phyloP scores from a whole-genome alignment of 495 filamentous ascomycete species.

The Penicillium canariense region DNA sequence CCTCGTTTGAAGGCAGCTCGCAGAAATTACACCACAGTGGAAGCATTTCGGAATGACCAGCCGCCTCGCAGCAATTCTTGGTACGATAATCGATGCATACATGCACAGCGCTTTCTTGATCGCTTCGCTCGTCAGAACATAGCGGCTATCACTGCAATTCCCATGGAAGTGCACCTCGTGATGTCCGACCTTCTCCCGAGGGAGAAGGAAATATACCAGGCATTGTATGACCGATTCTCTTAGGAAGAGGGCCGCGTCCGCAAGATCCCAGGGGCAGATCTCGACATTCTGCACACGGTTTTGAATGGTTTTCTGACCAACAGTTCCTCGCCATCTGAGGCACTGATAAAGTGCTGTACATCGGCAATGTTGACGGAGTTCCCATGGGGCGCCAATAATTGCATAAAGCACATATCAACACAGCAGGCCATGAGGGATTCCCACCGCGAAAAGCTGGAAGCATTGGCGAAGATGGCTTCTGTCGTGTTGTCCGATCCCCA shows the following conservation, averaged over 20 bases:
- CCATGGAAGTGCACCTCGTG: slow-evolving; percentile 33
- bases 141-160: slow-evolving; percentile 46
- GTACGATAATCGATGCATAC: slow-evolving; percentile 46
- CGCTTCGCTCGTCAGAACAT: slow-evolving; percentile 53
- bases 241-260: slow-evolving; percentile 42
- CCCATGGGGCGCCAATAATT: slow-evolving; percentile 5
- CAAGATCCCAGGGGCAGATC: slow-evolving; percentile 23
- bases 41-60: slow-evolving; percentile 47
- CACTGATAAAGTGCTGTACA: slow-evolving; percentile 48
- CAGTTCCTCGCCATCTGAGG: slow-evolving; percentile 42
- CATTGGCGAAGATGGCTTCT: not conserved
- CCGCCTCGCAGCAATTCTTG: slow-evolving; percentile 46
- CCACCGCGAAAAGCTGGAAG: not conserved
- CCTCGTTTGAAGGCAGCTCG: slow-evolving; percentile 24
- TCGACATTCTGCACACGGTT: slow-evolving; percentile 26
- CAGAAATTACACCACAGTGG: slow-evolving; percentile 36
- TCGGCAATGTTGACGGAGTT: slow-evolving; percentile 20
- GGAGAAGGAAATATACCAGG: slow-evolving; percentile 47
- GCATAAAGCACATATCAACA: not conserved
- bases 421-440: not conserved
- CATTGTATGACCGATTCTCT: slow-evolving; percentile 44
- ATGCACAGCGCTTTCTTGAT: slow-evolving; percentile 54
- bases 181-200: slow-evolving; percentile 37
- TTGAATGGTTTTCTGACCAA: slow-evolving; percentile 42
- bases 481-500: not conserved